Conservation (phyloP, 2,329 filamentous ascomycete species). For the Pseudogymnoascus sp. region DNA sequence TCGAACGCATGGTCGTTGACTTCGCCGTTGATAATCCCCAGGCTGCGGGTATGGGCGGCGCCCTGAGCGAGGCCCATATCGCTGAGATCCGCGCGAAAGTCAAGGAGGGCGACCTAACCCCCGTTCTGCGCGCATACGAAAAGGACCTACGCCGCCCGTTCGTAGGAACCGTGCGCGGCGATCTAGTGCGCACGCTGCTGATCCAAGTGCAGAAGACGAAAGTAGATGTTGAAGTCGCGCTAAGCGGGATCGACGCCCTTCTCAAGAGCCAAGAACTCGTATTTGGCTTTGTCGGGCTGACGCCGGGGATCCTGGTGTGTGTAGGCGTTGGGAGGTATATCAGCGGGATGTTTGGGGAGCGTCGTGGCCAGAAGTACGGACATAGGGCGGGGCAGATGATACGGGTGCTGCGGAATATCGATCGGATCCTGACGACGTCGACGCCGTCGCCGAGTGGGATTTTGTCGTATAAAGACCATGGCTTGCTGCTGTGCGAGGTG, state of each 20-base stretch:
- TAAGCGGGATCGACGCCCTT: slow-evolving; percentile 89
- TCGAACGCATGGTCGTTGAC: slow-evolving; percentile 97
- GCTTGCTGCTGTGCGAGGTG: slow-evolving; percentile 80
- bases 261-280: slow-evolving; percentile 95
- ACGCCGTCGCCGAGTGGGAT: slow-evolving; percentile 65
- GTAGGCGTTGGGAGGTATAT: slow-evolving; percentile 69
- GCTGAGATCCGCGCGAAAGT: slow-evolving; percentile 71
- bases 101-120: slow-evolving; percentile 84
- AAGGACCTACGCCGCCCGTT: slow-evolving; percentile 78
- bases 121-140: slow-evolving; percentile 85
- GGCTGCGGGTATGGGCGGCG: slow-evolving; percentile 41
- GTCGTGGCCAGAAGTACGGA: slow-evolving; percentile 58
- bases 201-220: slow-evolving; percentile 99
- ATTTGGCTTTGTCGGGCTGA: slow-evolving; percentile 94
- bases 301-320: slow-evolving; percentile 83
- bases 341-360: slow-evolving; percentile 58
- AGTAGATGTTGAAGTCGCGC: slow-evolving; percentile 92
- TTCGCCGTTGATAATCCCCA: slow-evolving; percentile 80
- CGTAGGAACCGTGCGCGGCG: slow-evolving; percentile 72
- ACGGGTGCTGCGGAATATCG: slow-evolving; percentile 77
- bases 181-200: slow-evolving; percentile 79
- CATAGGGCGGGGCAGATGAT: slow-evolving; percentile 63
- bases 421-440: slow-evolving; percentile 66
- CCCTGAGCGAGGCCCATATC: slow-evolving; percentile 62
- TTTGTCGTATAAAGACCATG: slow-evolving; percentile 86